These are phyloP conservation scores for Elymus sibiricus DNA, from an alignment of 176 grass and related monocot genomes.

Conservation along the genomic window DNA sequence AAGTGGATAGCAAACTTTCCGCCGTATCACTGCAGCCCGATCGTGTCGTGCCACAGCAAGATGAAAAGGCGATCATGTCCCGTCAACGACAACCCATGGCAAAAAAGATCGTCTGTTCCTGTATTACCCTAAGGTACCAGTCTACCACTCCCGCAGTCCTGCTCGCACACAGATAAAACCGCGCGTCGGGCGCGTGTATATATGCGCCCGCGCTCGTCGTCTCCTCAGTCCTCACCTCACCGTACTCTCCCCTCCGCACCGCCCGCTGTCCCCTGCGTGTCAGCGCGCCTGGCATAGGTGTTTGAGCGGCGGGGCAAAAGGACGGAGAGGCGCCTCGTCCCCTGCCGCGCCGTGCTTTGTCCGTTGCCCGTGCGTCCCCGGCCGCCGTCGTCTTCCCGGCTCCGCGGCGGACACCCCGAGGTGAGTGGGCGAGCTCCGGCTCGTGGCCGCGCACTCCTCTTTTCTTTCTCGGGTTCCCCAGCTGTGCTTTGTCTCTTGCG, in stretches of 20 bases:
- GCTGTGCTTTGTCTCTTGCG: slow-evolving; percentile 10
- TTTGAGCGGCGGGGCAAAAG: no score
- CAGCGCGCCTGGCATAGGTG: no score
- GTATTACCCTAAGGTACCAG: no score
- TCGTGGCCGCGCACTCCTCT: not conserved
- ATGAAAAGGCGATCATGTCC: not conserved
- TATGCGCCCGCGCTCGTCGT: not conserved
- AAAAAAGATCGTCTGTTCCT: not conserved
- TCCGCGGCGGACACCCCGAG: slow-evolving; percentile 4
- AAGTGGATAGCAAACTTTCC: not conserved
- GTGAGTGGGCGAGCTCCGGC: not conserved
- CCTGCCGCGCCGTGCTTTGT: not conserved
- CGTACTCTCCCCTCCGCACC: no score
- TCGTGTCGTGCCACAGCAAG: not conserved
- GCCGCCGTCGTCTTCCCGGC: not conserved
- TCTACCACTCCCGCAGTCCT: not conserved
- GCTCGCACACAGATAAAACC: not conserved
- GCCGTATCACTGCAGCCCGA: not conserved
- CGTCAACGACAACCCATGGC: not conserved
- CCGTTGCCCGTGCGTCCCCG: not conserved
- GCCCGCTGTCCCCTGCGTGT: no score
- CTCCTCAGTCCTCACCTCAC: no score
- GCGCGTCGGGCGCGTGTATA: not conserved
- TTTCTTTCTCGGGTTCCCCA: not conserved
- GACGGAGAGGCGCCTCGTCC: no score